Conservation (phyloP, 2,329 filamentous ascomycete species). For the Corinectria fuckeliana region DNA sequence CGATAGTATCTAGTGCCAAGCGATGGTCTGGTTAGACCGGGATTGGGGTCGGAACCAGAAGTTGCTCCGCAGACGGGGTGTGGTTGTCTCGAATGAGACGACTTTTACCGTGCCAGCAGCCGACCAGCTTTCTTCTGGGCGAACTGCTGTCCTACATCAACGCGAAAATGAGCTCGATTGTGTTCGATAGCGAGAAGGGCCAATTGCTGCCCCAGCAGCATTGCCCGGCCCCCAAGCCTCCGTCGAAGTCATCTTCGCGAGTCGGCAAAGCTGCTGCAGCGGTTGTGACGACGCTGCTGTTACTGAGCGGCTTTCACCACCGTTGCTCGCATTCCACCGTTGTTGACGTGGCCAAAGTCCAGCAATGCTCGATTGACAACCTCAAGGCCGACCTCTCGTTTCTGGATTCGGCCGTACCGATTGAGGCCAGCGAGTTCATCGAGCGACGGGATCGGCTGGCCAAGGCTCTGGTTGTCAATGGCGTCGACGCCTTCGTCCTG, state of each 20-base stretch:
- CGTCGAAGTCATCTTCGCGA: neutral
- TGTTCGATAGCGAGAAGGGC: slow-evolving; percentile 10
- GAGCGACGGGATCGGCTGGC: slow-evolving; percentile 63
- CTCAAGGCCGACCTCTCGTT: slow-evolving; percentile 58
- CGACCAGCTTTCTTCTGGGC: neutral
- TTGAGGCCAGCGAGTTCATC: slow-evolving; percentile 59
- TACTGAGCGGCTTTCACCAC: slow-evolving; percentile 11
- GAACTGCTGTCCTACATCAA: neutral
- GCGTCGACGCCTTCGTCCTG: slow-evolving; percentile 64
- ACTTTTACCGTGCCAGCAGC: slow-evolving; percentile 2
- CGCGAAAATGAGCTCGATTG: neutral
- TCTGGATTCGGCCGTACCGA: slow-evolving; percentile 55
- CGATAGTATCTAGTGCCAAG: no score
- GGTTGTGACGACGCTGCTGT: slow-evolving; percentile 3
- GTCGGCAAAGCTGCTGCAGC: slow-evolving; percentile 1
- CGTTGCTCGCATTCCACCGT: neutral
- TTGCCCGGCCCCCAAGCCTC: neutral
- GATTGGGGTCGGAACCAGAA: slow-evolving; percentile 2
- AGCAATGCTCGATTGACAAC: slow-evolving; percentile 59
- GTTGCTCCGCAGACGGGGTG: neutral
- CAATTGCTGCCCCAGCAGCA: slow-evolving; percentile 10
- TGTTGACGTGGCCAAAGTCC: slow-evolving; percentile 25
- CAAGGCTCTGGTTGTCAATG: slow-evolving; percentile 56
- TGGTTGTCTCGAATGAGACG: slow-evolving; percentile 9
- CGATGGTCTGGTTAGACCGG: no score